Base-by-base conservation (phyloP, 371 early-diverging fungal species). In the Mucor mucedo region DNA sequence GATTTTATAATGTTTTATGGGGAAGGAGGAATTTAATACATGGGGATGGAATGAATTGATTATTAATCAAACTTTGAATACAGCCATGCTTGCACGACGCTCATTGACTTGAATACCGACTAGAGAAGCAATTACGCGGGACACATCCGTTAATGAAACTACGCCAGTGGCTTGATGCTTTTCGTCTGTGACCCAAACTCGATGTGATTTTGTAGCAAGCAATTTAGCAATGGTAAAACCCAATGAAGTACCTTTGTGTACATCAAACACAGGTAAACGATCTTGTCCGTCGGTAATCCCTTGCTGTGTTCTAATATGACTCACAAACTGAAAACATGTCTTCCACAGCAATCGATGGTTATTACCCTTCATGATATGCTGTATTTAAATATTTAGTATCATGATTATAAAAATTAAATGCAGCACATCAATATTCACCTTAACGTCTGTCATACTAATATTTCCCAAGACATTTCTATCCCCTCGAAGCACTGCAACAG, bases 111-210 rank as follows among this genome's bases (percentile, higher is more conserved):
- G 27, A 27, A 68, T 30, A 16, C 68, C 68, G 2, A 42, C 62
- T 30, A 52, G 14, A n/a, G 84, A 81, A 0, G 76, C 76, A 55
- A 92, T 64, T 27, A 84, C 72, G 10, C 85, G 77, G 65, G 90
- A 73, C 3, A 92, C 76, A 64, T 93, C 93, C 14, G 92, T 93
- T 13, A 93, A 72, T 21, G 89, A 89, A 6, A 93, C 86, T 8
- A 93, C 87, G 9, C 92, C 91, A 40, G 70, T 73, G 10, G 82
- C 77, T 41, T 73, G 61, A 16, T 78, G 77, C 16, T 66, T 49
- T 27, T 85, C 85, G 60, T 85, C 81, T 6, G 87, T 85, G 11
- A 93, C 87, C 94, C 94, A 94, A 10, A 94, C 81, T 50, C 95
- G 89, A 62, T 94, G 95, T 0, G 93, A 84, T 32, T 83, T 83